Conservation (phyloP, 768 basidiomycete genomes). For the Mycena venus region DNA sequence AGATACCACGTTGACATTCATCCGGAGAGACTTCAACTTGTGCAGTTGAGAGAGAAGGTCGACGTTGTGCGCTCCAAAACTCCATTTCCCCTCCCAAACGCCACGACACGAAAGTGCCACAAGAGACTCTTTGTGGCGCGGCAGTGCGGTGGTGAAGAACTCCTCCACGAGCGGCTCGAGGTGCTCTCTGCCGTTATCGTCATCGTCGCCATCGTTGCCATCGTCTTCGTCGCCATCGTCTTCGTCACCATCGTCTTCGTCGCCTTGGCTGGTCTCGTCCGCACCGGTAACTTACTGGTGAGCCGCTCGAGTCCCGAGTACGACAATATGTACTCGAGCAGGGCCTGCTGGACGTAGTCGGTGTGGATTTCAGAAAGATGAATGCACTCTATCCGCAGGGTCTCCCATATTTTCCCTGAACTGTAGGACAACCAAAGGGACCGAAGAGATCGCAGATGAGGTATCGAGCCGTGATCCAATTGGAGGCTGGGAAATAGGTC, state of each 20-base stretch:
- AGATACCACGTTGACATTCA: slow-evolving; percentile 3
- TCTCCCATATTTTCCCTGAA: not conserved
- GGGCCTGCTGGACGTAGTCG: not conserved
- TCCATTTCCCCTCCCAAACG: not conserved
- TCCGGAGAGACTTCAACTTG: not conserved
- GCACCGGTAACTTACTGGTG: not conserved
- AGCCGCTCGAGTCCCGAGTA: slow-evolving; percentile 6
- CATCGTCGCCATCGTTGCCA: too few relatives aligned
- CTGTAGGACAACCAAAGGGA: not conserved
- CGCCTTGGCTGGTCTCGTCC: not conserved
- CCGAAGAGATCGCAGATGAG: not conserved
- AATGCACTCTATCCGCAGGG: not conserved
- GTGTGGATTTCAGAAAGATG: not conserved
- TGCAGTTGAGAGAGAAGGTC: not conserved
- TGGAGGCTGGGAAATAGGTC: not conserved
- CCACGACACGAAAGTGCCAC: not conserved
- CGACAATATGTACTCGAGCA: not conserved
- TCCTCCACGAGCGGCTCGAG: not conserved
- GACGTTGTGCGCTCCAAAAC: slow-evolving; percentile 9
- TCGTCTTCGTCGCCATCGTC: not conserved
- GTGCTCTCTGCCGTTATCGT: not conserved
- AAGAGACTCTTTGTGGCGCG: slow-evolving; percentile 6
- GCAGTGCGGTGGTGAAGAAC: slow-evolving; percentile 6
- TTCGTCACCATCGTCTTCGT: too few relatives aligned
- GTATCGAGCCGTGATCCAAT: not conserved